Evolutionary conservation across 1,284 basidiomycete species (phyloP), one percentile per base, ranked within the genome.

Genomic region (Irpex sp.): DNA sequence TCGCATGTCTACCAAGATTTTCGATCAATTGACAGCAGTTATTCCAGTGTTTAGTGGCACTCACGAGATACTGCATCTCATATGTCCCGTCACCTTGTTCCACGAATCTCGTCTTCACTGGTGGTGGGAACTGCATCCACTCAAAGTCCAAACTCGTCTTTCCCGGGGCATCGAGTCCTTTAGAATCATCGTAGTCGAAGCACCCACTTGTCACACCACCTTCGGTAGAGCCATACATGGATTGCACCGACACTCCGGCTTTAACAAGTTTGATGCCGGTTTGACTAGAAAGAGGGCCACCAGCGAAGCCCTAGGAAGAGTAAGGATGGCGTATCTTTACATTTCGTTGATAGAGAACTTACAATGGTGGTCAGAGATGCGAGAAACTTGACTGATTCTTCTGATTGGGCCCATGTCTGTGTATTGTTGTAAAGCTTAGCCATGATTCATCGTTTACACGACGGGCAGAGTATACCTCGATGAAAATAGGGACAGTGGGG

Each of bases 51-150:
- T 19, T 43, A n/a, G 11, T 7, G 33, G 9, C 39, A 69, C 75
- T 8, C 39, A 79, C 79, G 65, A 79, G 55, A 57, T 77, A 68
- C 36, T 78, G 77, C 31, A 68, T 70, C 62, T 81, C 79, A 58
- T 72, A 80, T 0, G 73, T 76, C 8, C 77, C 79, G 66, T 78
- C 76, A 2, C 74, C 76, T 59, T 79, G 77, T 11, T 74, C 69
- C 0, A 70, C 67, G 78, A 77, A 80, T n/a, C 72, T 65, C 1
- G 70, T 19, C 1, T 68, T 67, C 4, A 63, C 46, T 0, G 69
- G 59, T 1, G 63, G 15, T 4, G 53, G 31, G 37, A 77, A 66
- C 15, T 60, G 59, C 58, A 73, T 58, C 73, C 73, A 78, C 43
- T 65, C 59, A 77, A 77, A 79, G 35, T 72, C 70, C 11, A 17